A percentile compares a stretch with the other conserved stretches of the same genome.
Conservation (phyloP, 306 rosid species). For the Nissolia schottii region DNA sequence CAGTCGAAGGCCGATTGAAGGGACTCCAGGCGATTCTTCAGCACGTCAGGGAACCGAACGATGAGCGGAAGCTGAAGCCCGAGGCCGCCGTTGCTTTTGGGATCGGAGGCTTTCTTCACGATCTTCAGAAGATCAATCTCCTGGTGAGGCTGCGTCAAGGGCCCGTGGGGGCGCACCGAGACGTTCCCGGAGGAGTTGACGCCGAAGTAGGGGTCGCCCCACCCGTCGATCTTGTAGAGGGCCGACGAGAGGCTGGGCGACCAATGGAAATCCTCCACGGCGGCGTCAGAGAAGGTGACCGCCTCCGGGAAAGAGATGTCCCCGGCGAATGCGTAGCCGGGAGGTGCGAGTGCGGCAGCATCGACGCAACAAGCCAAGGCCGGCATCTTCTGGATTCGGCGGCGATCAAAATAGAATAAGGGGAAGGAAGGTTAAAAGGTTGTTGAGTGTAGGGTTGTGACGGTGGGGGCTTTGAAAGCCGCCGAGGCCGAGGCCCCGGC, state of each 20-base stretch:
- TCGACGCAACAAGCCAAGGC: constrained; percentile 88
- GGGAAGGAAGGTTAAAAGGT: not conserved
- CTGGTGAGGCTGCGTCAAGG: constrained; percentile 65
- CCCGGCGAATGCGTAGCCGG: constrained; percentile 60
- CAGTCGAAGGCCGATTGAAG: constrained; percentile 63
- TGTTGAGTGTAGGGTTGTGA: constrained; percentile 31
- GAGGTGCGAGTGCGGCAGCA: constrained; percentile 61
- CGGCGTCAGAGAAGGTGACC: constrained; percentile 38
- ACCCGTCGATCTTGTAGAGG: constrained; percentile 65
- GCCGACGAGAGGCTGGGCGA: constrained; percentile 52
- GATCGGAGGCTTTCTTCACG: constrained; percentile 73
- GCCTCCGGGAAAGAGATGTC: constrained; percentile 64
- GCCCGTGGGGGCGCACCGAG: constrained; percentile 60
- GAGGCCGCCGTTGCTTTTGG: constrained; percentile 59
- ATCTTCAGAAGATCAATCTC: constrained; percentile 79
- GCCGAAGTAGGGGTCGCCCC: constrained; percentile 77
- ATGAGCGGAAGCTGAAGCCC: constrained; percentile 79
- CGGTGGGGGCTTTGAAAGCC: constrained; percentile 96
- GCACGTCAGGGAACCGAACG: constrained; percentile 71
- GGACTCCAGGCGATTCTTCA: constrained; percentile 68
- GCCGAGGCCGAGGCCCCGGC: constrained; percentile 99
- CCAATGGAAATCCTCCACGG: constrained; percentile 40
- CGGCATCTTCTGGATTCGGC: constrained; percentile 73
- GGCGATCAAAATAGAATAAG: constrained; percentile 34
- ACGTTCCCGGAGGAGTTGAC: constrained; percentile 70